Percentiles rank a stretch among this genome's conserved stretches.
Conservation (phyloP, 2,329 filamentous ascomycete genomes). For the Didymella pomorum region DNA sequence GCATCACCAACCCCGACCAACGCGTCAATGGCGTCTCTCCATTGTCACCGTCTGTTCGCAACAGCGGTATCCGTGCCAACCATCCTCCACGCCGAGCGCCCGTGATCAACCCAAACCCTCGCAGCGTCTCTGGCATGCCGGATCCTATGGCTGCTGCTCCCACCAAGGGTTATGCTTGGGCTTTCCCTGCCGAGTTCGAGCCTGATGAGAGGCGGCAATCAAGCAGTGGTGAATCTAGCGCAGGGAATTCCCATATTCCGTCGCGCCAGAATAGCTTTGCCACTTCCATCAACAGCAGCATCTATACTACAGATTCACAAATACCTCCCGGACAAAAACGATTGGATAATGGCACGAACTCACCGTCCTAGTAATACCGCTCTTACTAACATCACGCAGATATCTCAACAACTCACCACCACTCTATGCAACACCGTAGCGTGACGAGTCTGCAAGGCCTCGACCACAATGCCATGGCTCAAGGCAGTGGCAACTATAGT, state of each 20-base stretch:
- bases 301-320: conserved; percentile 77
- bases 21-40: conserved; percentile 56
- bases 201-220: conserved; percentile 58
- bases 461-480: conserved; percentile 61
- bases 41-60: conserved; percentile 55
- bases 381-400: conserved; percentile 46
- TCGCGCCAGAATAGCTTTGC: conserved; percentile 79
- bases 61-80: conserved; percentile 40
- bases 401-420: conserved; percentile 69
- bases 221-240: conserved; percentile 58
- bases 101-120: conserved; percentile 73
- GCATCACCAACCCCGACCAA: conserved; percentile 47
- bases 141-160: conserved; percentile 73
- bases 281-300: conserved; percentile 80
- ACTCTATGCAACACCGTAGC: conserved; percentile 77
- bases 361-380: conserved; percentile 14
- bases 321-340: conserved; percentile 75
- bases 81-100: conserved; percentile 68
- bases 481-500: conserved; percentile 77
- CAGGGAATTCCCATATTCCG: conserved; percentile 61
- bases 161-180: conserved; percentile 84
- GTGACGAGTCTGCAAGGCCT: conserved; percentile 70
- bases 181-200: conserved; percentile 78
- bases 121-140: conserved; percentile 70
- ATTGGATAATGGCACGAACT: conserved; percentile 67